phyloP scores from a whole-genome alignment of 2,329 filamentous ascomycete species.

The Clonostachys chloroleuca region DNA sequence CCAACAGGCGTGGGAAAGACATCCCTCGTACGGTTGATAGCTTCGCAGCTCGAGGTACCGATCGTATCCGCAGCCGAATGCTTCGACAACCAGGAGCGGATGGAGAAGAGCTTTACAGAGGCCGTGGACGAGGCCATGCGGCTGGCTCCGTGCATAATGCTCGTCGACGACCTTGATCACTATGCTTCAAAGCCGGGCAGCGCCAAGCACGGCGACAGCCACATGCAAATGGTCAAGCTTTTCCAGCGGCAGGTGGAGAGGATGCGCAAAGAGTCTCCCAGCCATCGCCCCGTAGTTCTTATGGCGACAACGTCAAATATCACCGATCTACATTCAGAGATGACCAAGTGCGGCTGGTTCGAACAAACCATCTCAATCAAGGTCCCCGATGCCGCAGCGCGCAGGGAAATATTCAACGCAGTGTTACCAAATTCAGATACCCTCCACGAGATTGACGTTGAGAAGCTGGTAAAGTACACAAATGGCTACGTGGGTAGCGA shows the following conservation, averaged over 20 bases:
- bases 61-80: slow-evolving; percentile 53
- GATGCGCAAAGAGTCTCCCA: slow-evolving; percentile 61
- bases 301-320: slow-evolving; percentile 88
- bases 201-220: slow-evolving; percentile 80
- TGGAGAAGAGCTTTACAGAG: slow-evolving; percentile 30
- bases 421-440: slow-evolving; percentile 64
- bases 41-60: slow-evolving; percentile 66
- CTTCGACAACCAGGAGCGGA: slow-evolving; percentile 29
- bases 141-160: slow-evolving; percentile 82
- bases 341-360: slow-evolving; percentile 72
- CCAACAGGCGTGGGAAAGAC: slow-evolving; percentile 80
- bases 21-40: slow-evolving; percentile 69
- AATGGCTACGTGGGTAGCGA: slow-evolving; percentile 94
- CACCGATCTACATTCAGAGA: slow-evolving; percentile 76
- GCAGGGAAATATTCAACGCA: slow-evolving; percentile 73
- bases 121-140: slow-evolving; percentile 72
- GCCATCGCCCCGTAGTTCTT: slow-evolving; percentile 75
- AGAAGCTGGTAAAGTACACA: slow-evolving; percentile 72
- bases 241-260: slow-evolving; percentile 85
- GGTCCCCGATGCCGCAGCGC: slow-evolving; percentile 74
- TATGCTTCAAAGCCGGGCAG: slow-evolving; percentile 79
- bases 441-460: slow-evolving; percentile 68
- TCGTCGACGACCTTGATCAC: slow-evolving; percentile 83
- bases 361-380: slow-evolving; percentile 82
- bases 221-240: slow-evolving; percentile 80